Evolutionary conservation across 2,329 filamentous ascomycete genomes (phyloP).

Genomic region (Arthrobotrys megalospora): DNA sequence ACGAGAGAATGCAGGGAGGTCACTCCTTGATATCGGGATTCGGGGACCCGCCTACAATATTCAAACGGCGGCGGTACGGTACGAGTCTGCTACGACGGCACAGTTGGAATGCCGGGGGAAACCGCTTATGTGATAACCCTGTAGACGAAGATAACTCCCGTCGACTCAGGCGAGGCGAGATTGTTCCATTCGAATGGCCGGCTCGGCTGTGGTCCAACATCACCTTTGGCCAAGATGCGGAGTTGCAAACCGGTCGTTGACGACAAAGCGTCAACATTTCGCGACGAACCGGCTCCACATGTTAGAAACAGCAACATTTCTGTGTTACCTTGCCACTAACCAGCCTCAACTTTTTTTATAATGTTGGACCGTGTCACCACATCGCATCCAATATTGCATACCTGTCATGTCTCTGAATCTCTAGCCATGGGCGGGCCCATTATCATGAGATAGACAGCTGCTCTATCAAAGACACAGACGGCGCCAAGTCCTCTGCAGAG

Average conservation of each 20-base stretch:
- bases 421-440: neutral
- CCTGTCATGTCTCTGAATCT: neutral
- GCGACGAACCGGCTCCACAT: conserved; percentile 17
- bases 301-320: conserved; percentile 48
- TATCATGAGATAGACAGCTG: conserved; percentile 39
- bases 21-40: conserved; percentile 22
- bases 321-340: conserved; percentile 56
- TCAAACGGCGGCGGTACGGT: conserved; percentile 3
- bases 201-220: conserved; percentile 19
- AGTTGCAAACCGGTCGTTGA: conserved; percentile 37
- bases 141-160: conserved; percentile 13
- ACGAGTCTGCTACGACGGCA: neutral
- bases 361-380: conserved; percentile 34
- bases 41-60: neutral
- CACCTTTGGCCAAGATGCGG: conserved; percentile 8
- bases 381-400: neutral
- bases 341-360: conserved; percentile 31
- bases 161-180: conserved; percentile 23
- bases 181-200: conserved; percentile 20
- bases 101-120: conserved; percentile 18
- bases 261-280: conserved; percentile 19
- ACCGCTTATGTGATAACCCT: conserved; percentile 12
- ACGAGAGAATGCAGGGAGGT: neutral
- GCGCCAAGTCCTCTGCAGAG: conserved; percentile 29
- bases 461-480: neutral